Evolutionary conservation across 2,329 filamentous ascomycete species (phyloP).

Genomic region (Penicillium vulpinum): DNA sequence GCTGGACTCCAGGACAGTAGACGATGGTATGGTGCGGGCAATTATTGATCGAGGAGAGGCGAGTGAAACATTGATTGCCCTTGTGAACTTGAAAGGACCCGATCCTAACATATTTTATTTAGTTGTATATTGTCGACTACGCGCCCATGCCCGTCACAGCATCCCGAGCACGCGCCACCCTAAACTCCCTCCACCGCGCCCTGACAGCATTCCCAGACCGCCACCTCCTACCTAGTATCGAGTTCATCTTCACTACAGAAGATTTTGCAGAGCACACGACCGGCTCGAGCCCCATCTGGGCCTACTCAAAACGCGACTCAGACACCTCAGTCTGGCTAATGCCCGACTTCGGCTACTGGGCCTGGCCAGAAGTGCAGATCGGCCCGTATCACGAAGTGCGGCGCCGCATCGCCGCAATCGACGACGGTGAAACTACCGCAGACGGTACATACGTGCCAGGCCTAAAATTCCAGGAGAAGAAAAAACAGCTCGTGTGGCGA

Average conservation of each 20-base stretch:
- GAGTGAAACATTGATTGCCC: constrained; percentile 10
- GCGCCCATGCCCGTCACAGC: constrained; percentile 36
- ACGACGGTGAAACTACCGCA: constrained; percentile 29
- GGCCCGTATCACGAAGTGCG: constrained; percentile 48
- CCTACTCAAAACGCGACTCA: constrained; percentile 44
- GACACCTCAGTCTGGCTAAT: constrained; percentile 51
- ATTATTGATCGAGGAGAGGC: constrained; percentile 41
- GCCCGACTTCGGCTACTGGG: constrained; percentile 57
- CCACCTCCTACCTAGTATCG: constrained; percentile 48
- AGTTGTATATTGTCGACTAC: constrained; percentile 42
- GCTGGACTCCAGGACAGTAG: constrained; percentile 33
- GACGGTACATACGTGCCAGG: constrained; percentile 20
- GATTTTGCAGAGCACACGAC: constrained; percentile 41
- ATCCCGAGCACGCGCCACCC: constrained; percentile 43
- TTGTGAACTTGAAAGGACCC: no score
- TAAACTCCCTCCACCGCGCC: constrained; percentile 52
- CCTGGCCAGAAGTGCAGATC: constrained; percentile 52
- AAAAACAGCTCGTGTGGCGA: constrained; percentile 52
- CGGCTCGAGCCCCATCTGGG: constrained; percentile 41
- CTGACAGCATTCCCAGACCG: constrained; percentile 43
- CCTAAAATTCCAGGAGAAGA: constrained; percentile 40
- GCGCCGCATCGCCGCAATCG: constrained; percentile 38
- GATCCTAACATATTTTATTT: background rate
- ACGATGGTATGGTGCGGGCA: constrained; percentile 40
- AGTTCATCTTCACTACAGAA: constrained; percentile 52